Conservation (phyloP, 2,329 filamentous ascomycete species). For the Emergomyces orientalis region DNA sequence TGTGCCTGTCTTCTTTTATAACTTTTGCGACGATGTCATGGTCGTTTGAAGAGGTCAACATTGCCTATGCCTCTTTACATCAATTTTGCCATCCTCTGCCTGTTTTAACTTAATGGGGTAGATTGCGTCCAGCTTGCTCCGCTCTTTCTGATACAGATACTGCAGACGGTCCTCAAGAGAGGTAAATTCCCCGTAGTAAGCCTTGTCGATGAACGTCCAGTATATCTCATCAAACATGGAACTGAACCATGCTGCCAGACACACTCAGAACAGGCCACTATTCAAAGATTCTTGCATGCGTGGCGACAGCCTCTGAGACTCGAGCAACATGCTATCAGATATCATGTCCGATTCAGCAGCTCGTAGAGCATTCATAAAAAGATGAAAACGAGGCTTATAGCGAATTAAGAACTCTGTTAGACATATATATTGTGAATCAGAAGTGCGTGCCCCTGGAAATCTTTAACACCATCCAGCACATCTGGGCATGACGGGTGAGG, state of each 20-base stretch:
- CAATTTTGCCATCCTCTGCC: conserved; percentile 11
- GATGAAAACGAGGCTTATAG: conserved; percentile 19
- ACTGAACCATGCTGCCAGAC: conserved; percentile 21
- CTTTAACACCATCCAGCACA: background rate
- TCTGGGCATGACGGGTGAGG: conserved; percentile 2
- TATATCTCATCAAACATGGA: conserved; percentile 24
- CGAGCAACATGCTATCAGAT: conserved; percentile 10
- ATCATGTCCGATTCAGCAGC: conserved; percentile 17
- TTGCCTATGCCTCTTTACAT: too few species aligned
- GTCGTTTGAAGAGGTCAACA: too few species aligned
- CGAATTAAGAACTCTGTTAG: conserved; percentile 1
- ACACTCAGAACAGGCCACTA: conserved; percentile 22
- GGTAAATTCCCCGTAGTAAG: conserved; percentile 17
- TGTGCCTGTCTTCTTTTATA: too few species aligned
- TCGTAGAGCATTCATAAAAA: conserved; percentile 21
- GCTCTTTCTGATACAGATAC: conserved; percentile 15
- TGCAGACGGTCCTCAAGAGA: conserved; percentile 17
- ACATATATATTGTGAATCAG: background rate
- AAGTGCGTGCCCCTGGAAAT: conserved; percentile 4
- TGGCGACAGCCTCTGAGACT: conserved; percentile 16
- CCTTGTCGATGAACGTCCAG: conserved; percentile 19
- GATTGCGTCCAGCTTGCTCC: conserved; percentile 4
- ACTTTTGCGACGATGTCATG: too few species aligned
- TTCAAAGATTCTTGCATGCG: conserved; percentile 21
- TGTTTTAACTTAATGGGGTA: conserved; percentile 12